Percentiles rank a stretch among this genome's conserved stretches.
Conservation (phyloP, 176 grass and related monocot genomes). For the Triticum timopheevii region DNA sequence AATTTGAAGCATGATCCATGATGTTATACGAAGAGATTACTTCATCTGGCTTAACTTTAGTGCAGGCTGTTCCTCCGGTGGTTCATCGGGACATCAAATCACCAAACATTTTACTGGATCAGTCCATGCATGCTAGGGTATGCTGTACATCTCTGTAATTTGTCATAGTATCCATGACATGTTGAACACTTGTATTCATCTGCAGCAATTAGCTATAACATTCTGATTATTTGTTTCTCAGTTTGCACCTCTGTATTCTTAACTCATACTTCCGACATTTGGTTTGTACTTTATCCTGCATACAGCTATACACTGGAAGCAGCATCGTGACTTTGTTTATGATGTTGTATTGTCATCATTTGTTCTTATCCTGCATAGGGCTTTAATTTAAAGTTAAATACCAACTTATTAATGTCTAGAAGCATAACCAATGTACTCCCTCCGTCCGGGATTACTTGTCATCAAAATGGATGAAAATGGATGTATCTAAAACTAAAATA, state of each 20-base stretch:
- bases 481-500: no score
- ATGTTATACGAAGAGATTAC: not conserved
- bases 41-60: conserved; percentile 39
- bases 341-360: not conserved
- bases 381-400: not conserved
- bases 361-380: not conserved
- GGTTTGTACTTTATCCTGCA: conserved; percentile 20
- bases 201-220: not conserved
- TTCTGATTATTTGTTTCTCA: not conserved
- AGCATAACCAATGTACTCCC: not conserved
- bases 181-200: conserved; percentile 10
- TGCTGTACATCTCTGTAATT: conserved; percentile 28
- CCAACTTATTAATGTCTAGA: not conserved
- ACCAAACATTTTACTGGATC: conserved; percentile 90
- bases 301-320: conserved; percentile 7
- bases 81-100: conserved; percentile 94
- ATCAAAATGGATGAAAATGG: no score
- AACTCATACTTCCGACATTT: not conserved
- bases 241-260: not conserved
- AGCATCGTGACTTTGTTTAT: not conserved
- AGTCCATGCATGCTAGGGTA: conserved; percentile 90
- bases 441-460: no score
- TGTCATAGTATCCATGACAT: not conserved
- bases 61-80: conserved; percentile 92
- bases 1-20: conserved; percentile 5